Base-by-base conservation (phyloP, 208 protist genomes). In the Leishmania martiniquensis region DNA sequence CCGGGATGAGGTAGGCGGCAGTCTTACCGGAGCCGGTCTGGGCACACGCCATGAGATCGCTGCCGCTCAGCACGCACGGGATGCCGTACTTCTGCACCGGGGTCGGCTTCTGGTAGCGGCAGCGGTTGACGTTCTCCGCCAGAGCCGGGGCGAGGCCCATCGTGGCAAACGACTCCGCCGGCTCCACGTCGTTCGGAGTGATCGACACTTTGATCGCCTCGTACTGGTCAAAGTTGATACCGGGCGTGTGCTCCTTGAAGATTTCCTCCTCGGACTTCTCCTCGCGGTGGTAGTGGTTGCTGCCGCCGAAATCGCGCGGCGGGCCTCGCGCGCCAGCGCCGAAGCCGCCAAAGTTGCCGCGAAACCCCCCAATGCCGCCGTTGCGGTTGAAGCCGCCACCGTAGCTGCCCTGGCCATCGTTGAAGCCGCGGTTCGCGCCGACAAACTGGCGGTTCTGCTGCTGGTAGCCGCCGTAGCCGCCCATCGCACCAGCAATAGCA, bases 11-110 rank as follows among this genome's bases (percentile, higher is more conserved):
- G 89, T 99, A 99, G 32, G 99, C 98, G 39, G 98, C 99, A 4
- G 99, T 99, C 91, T 99, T 99, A 74, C 99, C 99, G 25, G 98
- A 99, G 70, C 98, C 99, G 32, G 99, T 99, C 91, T 99, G 99
- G 10, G 99, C 99, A 81, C 99, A 99, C 7, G 97, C 98, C 98
- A 99, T 99, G 6, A 99, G 82, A 86, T 99, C 99, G 54, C 97
- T 80, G 34, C 95, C 93, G 13, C 86, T 78, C 5, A 96, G 44
- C 22, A 99, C 96, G 77, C 98, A 98, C 68, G 99, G 99, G 71
- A 99, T 98, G 73, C 98, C 93, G 81, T 98, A 96, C 88, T 98
- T 99, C 90, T 99, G 99, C 37, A 99, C 98, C 17, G 99, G 99
- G 0, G 99, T 99, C 15, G 99, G 99, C 80, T 97, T 98, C 55